Evolutionary conservation across 305 asterid species (phyloP).

Genomic region (Striga hermonthica): DNA sequence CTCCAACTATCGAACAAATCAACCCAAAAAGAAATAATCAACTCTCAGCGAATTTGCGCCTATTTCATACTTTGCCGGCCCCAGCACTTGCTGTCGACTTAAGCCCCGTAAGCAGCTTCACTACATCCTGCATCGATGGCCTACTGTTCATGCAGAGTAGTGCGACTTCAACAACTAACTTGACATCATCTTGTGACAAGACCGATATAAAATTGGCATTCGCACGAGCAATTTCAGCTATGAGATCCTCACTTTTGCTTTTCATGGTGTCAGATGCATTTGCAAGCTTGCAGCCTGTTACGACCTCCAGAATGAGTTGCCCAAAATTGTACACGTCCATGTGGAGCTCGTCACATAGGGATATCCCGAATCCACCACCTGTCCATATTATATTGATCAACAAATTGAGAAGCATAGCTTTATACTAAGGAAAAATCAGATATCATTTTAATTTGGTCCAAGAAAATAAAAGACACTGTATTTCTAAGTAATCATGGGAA

Average conservation of each 20-base stretch:
- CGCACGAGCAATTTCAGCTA: slow-evolving; percentile 47
- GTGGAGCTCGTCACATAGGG: slow-evolving; percentile 53
- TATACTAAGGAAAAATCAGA: not conserved
- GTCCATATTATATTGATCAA: slow-evolving; percentile 21
- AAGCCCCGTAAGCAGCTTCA: slow-evolving; percentile 46
- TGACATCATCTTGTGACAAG: slow-evolving; percentile 45
- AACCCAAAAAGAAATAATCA: slow-evolving; percentile 24
- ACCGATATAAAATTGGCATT: slow-evolving; percentile 38
- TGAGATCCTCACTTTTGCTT: slow-evolving; percentile 40
- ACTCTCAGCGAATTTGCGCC: slow-evolving; percentile 12
- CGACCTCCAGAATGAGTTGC: slow-evolving; percentile 53
- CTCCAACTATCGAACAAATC: slow-evolving; percentile 32
- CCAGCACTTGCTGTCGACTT: slow-evolving; percentile 32
- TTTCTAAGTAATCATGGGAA: not conserved
- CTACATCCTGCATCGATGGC: slow-evolving; percentile 64
- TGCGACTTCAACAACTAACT: slow-evolving; percentile 57
- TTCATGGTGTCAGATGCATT: slow-evolving; percentile 34
- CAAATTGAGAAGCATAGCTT: not conserved
- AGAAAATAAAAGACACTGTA: not conserved
- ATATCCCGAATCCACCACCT: slow-evolving; percentile 49
- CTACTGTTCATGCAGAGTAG: slow-evolving; percentile 62
- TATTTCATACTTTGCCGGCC: slow-evolving; percentile 24
- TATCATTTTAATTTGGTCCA: not conserved
- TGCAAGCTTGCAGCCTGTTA: slow-evolving; percentile 51
- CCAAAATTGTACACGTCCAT: slow-evolving; percentile 73